phyloP scores from a whole-genome alignment of 108 stramenopile species.

The Chaetoceros tenuissimus region DNA sequence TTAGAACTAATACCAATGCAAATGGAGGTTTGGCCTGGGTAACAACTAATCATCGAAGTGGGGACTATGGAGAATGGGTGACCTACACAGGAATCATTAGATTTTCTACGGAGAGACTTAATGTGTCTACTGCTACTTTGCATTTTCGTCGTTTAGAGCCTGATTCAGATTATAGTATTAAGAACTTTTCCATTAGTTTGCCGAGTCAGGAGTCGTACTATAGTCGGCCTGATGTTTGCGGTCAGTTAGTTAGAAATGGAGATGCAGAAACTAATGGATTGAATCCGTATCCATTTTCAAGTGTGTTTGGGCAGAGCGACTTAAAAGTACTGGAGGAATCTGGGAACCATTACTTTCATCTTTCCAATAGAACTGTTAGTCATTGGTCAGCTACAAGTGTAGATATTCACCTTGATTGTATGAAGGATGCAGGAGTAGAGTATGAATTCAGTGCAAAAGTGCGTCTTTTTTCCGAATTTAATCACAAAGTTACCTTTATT shows the following conservation, averaged over 20 bases:
- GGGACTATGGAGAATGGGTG: too few species aligned
- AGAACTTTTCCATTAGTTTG: constrained; percentile 28
- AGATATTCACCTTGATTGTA: background rate
- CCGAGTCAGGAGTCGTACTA: constrained; percentile 34
- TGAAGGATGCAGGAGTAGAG: background rate
- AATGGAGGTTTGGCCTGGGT: too few species aligned
- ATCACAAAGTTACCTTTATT: too few species aligned
- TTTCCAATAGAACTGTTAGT: background rate
- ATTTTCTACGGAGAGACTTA: too few species aligned
- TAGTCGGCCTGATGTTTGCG: constrained; percentile 21
- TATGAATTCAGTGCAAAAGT: background rate
- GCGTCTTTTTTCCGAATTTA: background rate
- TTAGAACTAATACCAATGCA: too few species aligned
- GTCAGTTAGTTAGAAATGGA: constrained; percentile 39
- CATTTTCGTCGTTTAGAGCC: too few species aligned
- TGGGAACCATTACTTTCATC: constrained; percentile 3
- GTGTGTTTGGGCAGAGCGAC: background rate
- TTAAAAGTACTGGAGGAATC: background rate
- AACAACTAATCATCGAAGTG: too few species aligned
- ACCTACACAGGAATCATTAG: too few species aligned
- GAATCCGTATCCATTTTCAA: constrained; percentile 17
- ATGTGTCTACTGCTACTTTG: too few species aligned
- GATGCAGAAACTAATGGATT: constrained; percentile 28
- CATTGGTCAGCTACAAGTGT: background rate
- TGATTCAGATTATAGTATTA: constrained; percentile 28